A percentile compares a stretch with the other conserved stretches of the same genome.
phyloP scores from a whole-genome alignment of 2,329 filamentous ascomycete species.

The Diaporthe nobilis region DNA sequence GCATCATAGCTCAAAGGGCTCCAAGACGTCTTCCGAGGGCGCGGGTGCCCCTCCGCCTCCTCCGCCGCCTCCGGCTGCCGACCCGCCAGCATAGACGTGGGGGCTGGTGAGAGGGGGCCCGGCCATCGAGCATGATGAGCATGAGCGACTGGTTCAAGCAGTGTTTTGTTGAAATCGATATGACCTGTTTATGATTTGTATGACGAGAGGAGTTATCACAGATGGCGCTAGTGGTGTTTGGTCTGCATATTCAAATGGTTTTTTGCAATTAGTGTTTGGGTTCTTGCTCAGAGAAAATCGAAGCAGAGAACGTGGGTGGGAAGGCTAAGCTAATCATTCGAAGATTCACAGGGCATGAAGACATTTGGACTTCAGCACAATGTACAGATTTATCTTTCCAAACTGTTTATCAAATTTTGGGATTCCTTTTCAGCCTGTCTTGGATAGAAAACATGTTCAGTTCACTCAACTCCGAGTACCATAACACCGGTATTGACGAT shows the following conservation, averaged over 20 bases:
- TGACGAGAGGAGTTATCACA: not conserved
- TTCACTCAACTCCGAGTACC: not conserved
- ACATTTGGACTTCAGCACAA: no score
- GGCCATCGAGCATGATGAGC: not conserved
- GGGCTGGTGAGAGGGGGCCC: not conserved
- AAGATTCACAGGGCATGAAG: not conserved
- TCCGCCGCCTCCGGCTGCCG: not conserved
- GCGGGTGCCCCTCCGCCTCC: not conserved
- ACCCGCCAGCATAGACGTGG: not conserved
- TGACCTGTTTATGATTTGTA: not conserved
- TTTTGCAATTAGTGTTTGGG: not conserved
- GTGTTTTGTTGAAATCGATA: not conserved
- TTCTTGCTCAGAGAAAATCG: not conserved
- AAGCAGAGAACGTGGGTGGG: not conserved
- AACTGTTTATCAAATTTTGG: not conserved
- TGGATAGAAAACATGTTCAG: not conserved
- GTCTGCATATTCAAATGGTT: no score
- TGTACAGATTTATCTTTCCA: not conserved
- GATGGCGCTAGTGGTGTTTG: not conserved
- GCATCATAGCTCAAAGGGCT: conserved; percentile 18
- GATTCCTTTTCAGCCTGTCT: not conserved
- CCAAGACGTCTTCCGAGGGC: conserved; percentile 18
- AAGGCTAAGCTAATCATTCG: not conserved
- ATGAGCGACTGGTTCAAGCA: not conserved
- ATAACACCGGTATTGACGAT: not conserved